Evolutionary conservation across 352 stramenopile species (phyloP), one percentile per base, ranked within the genome.

Genomic region (Thraustotheca clavata): DNA sequence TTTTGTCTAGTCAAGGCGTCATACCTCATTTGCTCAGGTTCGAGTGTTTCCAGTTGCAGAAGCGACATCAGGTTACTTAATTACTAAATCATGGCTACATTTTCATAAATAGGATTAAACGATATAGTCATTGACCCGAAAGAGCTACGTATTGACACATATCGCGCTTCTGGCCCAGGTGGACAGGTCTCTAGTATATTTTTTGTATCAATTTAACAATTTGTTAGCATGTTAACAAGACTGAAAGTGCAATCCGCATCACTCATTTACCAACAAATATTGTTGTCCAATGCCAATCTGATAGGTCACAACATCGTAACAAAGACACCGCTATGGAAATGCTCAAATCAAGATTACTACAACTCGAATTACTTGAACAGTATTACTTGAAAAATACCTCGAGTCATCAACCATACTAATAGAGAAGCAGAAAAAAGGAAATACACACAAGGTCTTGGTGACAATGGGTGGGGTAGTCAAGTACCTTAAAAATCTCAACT

Each of bases 211-310:
- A 4, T 47, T 24, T 4, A 41, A 36, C 27, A 16, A 2, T 50
- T 22, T 20, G 2, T 8, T 65, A 65, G 74, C 98, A 98, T 71
- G 96, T 99, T 6, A 99, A 99, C 74, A 97, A 97, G 65, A 96
- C 97, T 5, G 94, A 98, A 71, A 98, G 92, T 34, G 95, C 91
- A 14, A 91, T 99, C 34, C 80, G 95, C 33, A 97, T 99, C 70
- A 97, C 89, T 55, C 96, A 99, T 67, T 69, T 98, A 35, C 92
- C 95, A 0, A 96, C 87, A 7, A 95, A 95, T 16, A 88, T 98
- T 27, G 83, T 93, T 16, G 89, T 98, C 7, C 95, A 97, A 67
- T 97, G 86, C 62, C 94, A 95, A 65, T 91, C 96, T 60, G 91
- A 98, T 67, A 77, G 96, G 27, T 97, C 84, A 62, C 96, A 99